These are phyloP conservation scores for Nasturtium officinale DNA, from an alignment of 345 rosid species.

Conservation along the genomic window DNA sequence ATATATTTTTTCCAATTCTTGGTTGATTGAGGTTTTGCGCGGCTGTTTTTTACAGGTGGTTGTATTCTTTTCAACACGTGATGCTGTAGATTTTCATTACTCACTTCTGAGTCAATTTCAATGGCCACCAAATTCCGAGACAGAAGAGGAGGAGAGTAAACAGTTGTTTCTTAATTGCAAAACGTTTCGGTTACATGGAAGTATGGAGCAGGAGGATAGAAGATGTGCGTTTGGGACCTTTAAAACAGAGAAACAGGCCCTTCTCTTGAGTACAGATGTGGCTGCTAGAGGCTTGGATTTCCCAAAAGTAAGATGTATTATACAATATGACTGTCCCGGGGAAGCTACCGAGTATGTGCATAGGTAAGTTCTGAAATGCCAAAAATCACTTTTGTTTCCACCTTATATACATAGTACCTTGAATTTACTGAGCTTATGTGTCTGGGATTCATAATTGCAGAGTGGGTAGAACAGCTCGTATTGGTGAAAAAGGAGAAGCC, in stretches of 20 bases:
- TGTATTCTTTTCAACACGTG: conserved; percentile 96
- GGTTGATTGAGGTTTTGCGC: conserved; percentile 10
- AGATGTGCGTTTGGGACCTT: conserved; percentile 73
- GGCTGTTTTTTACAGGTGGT: conserved; percentile 62
- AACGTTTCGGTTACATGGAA: conserved; percentile 82
- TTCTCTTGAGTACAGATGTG: conserved; percentile 84
- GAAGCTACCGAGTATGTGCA: conserved; percentile 99
- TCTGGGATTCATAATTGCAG: conserved; percentile 49
- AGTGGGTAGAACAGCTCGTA: conserved; percentile 96
- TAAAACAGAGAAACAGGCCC: conserved; percentile 74
- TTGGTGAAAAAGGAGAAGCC: conserved; percentile 92
- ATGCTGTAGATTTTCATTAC: conserved; percentile 96
- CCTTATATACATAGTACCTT: conserved; percentile 1
- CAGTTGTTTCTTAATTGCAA: conserved; percentile 68
- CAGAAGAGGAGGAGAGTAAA: conserved; percentile 50
- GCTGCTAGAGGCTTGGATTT: conserved; percentile 95
- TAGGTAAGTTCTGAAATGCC: conserved; percentile 52
- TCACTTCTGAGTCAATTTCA: conserved; percentile 67
- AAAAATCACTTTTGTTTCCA: not conserved
- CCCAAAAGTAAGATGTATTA: conserved; percentile 89
- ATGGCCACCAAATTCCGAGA: conserved; percentile 60
- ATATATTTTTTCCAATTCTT: not conserved
- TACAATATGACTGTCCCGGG: conserved; percentile 98
- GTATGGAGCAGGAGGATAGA: conserved; percentile 92
- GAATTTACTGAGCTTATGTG: conserved; percentile 6